These are phyloP conservation scores for Diplodia scrobiculata DNA, from an alignment of 2,329 filamentous ascomycete genomes.

Conservation along the genomic window DNA sequence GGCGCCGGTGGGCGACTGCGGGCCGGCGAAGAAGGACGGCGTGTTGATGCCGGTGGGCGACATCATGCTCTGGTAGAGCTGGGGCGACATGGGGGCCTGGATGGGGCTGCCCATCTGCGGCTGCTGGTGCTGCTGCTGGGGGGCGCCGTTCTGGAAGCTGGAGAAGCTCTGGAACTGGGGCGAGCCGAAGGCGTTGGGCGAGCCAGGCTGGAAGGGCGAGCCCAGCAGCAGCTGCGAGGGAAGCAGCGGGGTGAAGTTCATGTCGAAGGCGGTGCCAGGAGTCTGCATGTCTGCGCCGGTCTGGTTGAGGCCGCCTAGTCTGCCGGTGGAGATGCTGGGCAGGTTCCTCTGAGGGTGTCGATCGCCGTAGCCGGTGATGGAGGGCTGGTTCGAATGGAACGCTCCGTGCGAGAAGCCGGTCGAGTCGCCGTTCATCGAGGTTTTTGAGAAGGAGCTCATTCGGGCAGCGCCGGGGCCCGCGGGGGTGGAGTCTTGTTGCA, in stretches of 20 bases:
- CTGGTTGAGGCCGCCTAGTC: slow-evolving; percentile 59
- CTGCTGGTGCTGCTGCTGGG: slow-evolving; percentile 63
- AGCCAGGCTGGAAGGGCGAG: slow-evolving; percentile 94
- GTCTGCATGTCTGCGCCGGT: slow-evolving; percentile 75
- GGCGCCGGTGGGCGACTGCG: slow-evolving; percentile 82
- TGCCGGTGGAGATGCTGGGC: slow-evolving; percentile 86
- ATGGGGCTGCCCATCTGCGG: slow-evolving; percentile 72
- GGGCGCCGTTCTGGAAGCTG: slow-evolving; percentile 60
- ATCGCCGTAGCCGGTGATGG: slow-evolving; percentile 77
- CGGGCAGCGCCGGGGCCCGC: slow-evolving; percentile 60
- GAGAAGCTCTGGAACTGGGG: slow-evolving; percentile 87
- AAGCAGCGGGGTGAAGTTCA: slow-evolving; percentile 96
- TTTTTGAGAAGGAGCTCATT: slow-evolving; percentile 69
- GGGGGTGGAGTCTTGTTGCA: slow-evolving; percentile 77
- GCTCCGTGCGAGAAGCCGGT: slow-evolving; percentile 92
- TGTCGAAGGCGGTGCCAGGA: slow-evolving; percentile 87
- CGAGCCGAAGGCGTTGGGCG: slow-evolving; percentile 83
- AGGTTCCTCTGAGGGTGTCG: slow-evolving; percentile 87
- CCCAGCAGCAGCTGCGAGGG: slow-evolving; percentile 93
- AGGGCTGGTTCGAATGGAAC: slow-evolving; percentile 76
- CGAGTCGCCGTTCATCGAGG: slow-evolving; percentile 69
- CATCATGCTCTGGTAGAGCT: slow-evolving; percentile 80
- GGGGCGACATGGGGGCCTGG: slow-evolving; percentile 73
- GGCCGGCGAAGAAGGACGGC: slow-evolving; percentile 75
- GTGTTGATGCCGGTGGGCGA: slow-evolving; percentile 82